A percentile compares a stretch with the other conserved stretches of the same genome.
These are phyloP conservation scores for Aquanectria penicillioides DNA, from an alignment of 2,329 filamentous ascomycete genomes.

Conservation along the genomic window DNA sequence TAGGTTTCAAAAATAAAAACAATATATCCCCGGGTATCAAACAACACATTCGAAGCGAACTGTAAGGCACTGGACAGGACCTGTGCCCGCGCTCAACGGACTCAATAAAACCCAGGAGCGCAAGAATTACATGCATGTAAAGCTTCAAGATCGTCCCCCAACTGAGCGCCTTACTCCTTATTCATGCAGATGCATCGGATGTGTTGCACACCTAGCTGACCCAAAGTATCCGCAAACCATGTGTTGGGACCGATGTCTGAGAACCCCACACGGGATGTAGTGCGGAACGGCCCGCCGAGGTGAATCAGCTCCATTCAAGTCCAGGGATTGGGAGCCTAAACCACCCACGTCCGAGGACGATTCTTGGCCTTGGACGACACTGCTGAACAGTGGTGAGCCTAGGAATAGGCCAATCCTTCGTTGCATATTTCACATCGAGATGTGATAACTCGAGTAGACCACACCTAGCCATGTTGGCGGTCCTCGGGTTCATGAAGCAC, in stretches of 20 bases:
- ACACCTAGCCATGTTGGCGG: neutral
- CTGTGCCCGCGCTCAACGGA: neutral
- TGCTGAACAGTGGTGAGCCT: no score
- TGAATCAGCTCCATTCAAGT: constrained; percentile 25
- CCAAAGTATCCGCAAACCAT: constrained; percentile 10
- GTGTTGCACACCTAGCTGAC: constrained; percentile 3
- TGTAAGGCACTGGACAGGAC: constrained; percentile 3
- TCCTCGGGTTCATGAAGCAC: neutral
- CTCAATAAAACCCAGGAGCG: neutral
- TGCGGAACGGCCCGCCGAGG: constrained; percentile 37
- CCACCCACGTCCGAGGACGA: neutral
- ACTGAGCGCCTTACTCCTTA: neutral
- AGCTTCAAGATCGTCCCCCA: neutral
- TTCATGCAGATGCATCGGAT: neutral
- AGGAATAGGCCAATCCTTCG: neutral
- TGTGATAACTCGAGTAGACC: no score
- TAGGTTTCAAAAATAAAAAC: constrained; percentile 24
- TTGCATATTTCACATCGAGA: no score
- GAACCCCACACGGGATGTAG: constrained; percentile 24
- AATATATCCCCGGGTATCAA: constrained; percentile 40
- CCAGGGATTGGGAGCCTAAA: neutral
- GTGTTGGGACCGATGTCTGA: constrained; percentile 27
- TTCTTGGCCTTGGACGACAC: neutral
- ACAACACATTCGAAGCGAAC: constrained; percentile 41
- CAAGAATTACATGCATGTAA: constrained; percentile 16